Percentiles rank a stretch among this genome's conserved stretches.
Conservation (phyloP, 2,329 filamentous ascomycete species). For the Cytospora schulzeri region DNA sequence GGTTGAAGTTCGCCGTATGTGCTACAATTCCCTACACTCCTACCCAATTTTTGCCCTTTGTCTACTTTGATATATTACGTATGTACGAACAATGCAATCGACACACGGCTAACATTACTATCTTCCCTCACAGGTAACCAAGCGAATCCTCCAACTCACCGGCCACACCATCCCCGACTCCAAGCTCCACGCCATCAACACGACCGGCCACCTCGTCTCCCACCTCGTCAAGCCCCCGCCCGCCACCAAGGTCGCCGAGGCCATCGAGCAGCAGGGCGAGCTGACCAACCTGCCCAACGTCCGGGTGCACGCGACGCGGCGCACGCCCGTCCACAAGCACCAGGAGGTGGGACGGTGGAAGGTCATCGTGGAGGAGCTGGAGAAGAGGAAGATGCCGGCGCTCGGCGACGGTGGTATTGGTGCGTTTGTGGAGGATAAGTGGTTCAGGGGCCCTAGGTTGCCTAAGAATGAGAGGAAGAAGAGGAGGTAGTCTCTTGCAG, state of each 20-base stretch:
- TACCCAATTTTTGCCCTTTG: no score
- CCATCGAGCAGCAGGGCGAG: slow-evolving; percentile 50
- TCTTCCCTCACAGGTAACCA: slow-evolving; percentile 64
- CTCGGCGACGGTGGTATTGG: slow-evolving; percentile 36
- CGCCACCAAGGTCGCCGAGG: slow-evolving; percentile 64
- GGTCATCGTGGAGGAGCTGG: slow-evolving; percentile 39
- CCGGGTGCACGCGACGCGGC: slow-evolving; percentile 61
- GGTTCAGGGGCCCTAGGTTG: slow-evolving; percentile 30
- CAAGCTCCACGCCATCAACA: slow-evolving; percentile 59
- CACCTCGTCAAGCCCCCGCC: slow-evolving; percentile 57
- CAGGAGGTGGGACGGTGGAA: slow-evolving; percentile 43
- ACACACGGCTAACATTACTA: slow-evolving; percentile 24
- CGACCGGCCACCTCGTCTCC: slow-evolving; percentile 56
- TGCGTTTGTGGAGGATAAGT: slow-evolving; percentile 35
- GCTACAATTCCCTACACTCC: not conserved
- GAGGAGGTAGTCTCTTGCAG: slow-evolving; percentile 13
- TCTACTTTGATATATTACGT: not conserved
- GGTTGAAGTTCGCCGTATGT: slow-evolving; percentile 73
- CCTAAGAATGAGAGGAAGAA: slow-evolving; percentile 24
- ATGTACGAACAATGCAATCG: not conserved
- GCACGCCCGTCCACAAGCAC: slow-evolving; percentile 60
- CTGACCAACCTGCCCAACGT: slow-evolving; percentile 69
- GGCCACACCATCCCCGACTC: slow-evolving; percentile 74
- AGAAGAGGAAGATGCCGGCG: slow-evolving; percentile 39
- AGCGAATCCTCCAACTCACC: slow-evolving; percentile 80